Percentiles rank a stretch among this genome's conserved stretches.
Conservation (phyloP, 1,139 yeast genomes). For the Taphrina betulina region DNA sequence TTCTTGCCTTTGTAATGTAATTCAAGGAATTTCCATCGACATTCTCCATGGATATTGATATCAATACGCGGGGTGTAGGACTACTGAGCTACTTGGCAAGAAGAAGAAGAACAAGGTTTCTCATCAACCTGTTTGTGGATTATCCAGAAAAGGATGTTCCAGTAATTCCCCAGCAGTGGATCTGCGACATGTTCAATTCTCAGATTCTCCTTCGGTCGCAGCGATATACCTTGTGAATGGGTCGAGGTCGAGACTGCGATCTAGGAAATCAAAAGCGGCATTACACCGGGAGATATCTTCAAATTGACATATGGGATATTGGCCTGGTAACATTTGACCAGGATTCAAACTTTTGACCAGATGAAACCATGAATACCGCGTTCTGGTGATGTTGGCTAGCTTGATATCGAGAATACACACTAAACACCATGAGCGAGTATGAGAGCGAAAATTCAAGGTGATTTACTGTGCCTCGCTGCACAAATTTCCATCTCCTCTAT, state of each 20-base stretch:
- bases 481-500: slow-evolving; percentile 33
- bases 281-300: slow-evolving; percentile 13
- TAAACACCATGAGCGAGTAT: too few relatives aligned
- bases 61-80: too few relatives aligned
- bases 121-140: not conserved
- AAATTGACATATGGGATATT: slow-evolving; percentile 13
- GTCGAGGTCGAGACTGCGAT: slow-evolving; percentile 29
- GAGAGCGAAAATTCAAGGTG: not conserved
- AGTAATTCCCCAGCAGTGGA: slow-evolving; percentile 31
- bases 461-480: slow-evolving; percentile 34
- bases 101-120: too few relatives aligned
- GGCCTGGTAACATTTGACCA: not conserved
- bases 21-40: too few relatives aligned
- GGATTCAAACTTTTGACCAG: slow-evolving; percentile 5
- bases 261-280: slow-evolving; percentile 32
- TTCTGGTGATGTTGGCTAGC: not conserved
- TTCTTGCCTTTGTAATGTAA: slow-evolving; percentile 53
- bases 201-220: too few relatives aligned
- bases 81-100: too few relatives aligned
- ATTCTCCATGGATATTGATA: too few relatives aligned
- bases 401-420: slow-evolving; percentile 14
- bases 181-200: too few relatives aligned
- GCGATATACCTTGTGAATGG: slow-evolving; percentile 28
- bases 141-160: slow-evolving; percentile 31
- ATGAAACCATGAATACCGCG: slow-evolving; percentile 18